Percentiles rank a stretch among this genome's conserved stretches.
Evolutionary conservation across 495 filamentous ascomycete species (phyloP).

Genomic region (Penicillium samsonianum): DNA sequence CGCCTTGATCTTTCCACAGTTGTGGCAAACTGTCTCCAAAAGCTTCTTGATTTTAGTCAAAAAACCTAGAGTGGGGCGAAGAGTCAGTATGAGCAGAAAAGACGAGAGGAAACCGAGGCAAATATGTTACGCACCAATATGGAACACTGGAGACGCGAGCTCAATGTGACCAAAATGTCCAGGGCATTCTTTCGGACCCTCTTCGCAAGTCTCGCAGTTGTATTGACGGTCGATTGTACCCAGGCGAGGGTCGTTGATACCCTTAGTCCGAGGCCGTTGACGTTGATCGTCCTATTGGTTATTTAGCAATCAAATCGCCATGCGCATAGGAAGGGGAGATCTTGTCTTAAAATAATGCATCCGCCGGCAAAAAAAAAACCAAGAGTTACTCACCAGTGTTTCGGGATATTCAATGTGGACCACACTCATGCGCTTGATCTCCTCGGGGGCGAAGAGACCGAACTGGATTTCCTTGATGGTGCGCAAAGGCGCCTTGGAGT

Average conservation of each 20-base stretch:
- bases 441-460: slow-evolving; percentile 91
- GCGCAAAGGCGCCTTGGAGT: slow-evolving; percentile 93
- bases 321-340: slow-evolving; percentile 9
- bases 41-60: slow-evolving; percentile 98
- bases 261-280: slow-evolving; percentile 80
- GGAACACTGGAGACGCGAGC: slow-evolving; percentile 89
- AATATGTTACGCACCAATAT: slow-evolving; percentile 56
- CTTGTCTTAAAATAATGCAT: not conserved
- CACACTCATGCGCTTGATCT: slow-evolving; percentile 97
- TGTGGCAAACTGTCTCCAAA: slow-evolving; percentile 95
- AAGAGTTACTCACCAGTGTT: slow-evolving; percentile 70
- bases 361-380: not conserved
- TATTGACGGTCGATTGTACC: slow-evolving; percentile 92
- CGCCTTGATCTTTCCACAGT: slow-evolving; percentile 91
- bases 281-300: slow-evolving; percentile 73
- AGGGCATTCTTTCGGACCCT: slow-evolving; percentile 91
- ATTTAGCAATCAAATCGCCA: slow-evolving; percentile 26
- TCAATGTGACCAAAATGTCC: slow-evolving; percentile 99
- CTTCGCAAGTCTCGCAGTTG: slow-evolving; percentile 92
- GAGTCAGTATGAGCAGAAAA: slow-evolving; percentile 32
- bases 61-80: slow-evolving; percentile 61
- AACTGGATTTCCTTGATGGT: slow-evolving; percentile 98
- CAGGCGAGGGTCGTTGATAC: slow-evolving; percentile 89
- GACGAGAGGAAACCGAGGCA: slow-evolving; percentile 24
- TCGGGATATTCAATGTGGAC: slow-evolving; percentile 91